phyloP scores from a whole-genome alignment of 495 filamentous ascomycete species.

The Penicillium goetzii region DNA sequence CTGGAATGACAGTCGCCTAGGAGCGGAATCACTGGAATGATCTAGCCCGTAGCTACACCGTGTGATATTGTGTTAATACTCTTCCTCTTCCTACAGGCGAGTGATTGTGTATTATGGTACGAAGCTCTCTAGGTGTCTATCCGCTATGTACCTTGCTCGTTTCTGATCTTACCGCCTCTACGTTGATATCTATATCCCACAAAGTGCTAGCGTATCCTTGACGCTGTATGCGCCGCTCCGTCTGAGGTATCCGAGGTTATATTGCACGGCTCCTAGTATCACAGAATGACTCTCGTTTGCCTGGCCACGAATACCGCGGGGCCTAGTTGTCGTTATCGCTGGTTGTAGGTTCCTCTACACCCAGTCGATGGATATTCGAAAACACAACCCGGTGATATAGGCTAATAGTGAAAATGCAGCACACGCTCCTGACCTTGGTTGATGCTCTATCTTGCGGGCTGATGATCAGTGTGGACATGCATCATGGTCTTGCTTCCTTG shows the following conservation, averaged over 20 bases:
- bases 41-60: too few species aligned
- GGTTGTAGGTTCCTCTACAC: constrained; percentile 6
- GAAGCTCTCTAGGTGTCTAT: too few species aligned
- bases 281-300: neutral
- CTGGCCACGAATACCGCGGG: neutral
- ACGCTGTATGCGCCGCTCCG: constrained; percentile 17
- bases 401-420: constrained; percentile 16
- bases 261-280: constrained; percentile 8
- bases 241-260: neutral
- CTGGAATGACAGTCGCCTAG: too few species aligned
- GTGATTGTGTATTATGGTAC: too few species aligned
- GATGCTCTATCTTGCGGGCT: neutral
- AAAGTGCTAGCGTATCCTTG: constrained; percentile 8
- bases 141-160: too few species aligned
- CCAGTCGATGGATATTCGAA: constrained; percentile 10
- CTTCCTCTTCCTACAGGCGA: too few species aligned
- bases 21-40: too few species aligned
- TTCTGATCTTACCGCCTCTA: too few species aligned
- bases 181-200: too few species aligned
- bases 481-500: too few species aligned
- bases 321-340: constrained; percentile 9
- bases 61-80: too few species aligned
- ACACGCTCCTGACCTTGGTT: constrained; percentile 1
- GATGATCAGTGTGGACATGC: too few species aligned
- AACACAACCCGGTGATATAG: neutral